Conservation (phyloP, 1,139 yeast genomes). For the Hemisphaericaspora xylofermentans region DNA sequence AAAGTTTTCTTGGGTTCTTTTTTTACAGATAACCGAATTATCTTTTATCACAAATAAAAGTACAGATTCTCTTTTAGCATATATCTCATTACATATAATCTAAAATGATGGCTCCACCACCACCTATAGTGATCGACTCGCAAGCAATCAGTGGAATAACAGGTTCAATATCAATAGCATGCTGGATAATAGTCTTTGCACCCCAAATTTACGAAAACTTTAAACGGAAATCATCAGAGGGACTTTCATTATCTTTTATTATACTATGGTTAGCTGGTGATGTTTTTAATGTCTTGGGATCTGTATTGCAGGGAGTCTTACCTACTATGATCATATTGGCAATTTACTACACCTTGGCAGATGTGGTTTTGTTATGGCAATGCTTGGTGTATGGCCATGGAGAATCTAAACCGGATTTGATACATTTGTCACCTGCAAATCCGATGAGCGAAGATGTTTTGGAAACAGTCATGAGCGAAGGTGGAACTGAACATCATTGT, state of each 20-base stretch:
- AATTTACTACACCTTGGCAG: conserved; percentile 88
- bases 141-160: conserved; percentile 82
- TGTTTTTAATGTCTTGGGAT: conserved; percentile 86
- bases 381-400: conserved; percentile 71
- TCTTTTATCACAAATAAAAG: too few relatives aligned
- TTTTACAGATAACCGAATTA: too few relatives aligned
- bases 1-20: too few relatives aligned
- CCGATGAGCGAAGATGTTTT: conserved; percentile 72
- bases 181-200: conserved; percentile 97
- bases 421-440: conserved; percentile 86
- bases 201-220: conserved; percentile 95
- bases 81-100: too few relatives aligned
- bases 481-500: conserved; percentile 22
- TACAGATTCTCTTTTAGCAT: too few relatives aligned
- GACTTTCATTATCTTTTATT: conserved; percentile 78
- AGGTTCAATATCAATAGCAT: conserved; percentile 90
- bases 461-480: conserved; percentile 51
- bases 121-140: conserved; percentile 69
- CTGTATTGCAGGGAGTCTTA: conserved; percentile 79
- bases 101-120: conserved; percentile 57
- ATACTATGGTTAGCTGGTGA: conserved; percentile 89
- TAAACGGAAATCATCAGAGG: conserved; percentile 79
- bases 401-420: conserved; percentile 51
- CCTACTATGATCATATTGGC: conserved; percentile 94
- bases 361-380: conserved; percentile 76